Base-by-base conservation (phyloP, 768 basidiomycete genomes). In the Strobilomyces confusus region DNA sequence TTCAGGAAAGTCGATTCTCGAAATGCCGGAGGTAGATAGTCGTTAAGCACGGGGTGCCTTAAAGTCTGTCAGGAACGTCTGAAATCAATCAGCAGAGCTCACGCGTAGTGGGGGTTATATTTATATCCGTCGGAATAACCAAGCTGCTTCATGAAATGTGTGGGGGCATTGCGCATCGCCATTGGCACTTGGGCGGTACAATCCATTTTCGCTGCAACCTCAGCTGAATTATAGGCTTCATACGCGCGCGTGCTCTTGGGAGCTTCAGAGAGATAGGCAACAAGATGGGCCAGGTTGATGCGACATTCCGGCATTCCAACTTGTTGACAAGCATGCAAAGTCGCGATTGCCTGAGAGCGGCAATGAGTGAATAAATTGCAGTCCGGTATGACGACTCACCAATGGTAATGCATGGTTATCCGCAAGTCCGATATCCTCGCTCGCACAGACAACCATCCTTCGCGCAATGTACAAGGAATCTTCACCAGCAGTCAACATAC, bases 221-320 rank as follows among this genome's bases (percentile, higher is more conserved):
- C 86, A 1, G 87, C 87, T 30, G 77, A 73, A 22, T 80, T 80
- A 69, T 92, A 93, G 0, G 83, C 92, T 49, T 83, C 82, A 62
- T 93, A 94, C 4, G 86, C 70, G 20, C 91, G 80, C 0, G 88
- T 90, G 29, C 84, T 87, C 69, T 94, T 94, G 0, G 84, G 85
- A 2, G 89, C 85, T 67, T 90, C 87, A n/a, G 86, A 75, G 44
- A 94, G 80, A 67, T 91, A 89, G 25, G 83, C 77, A 15, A 92
- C 81, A 29, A 85, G 75, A 63, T 92, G 89, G 25, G 87, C 86
- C 30, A 91, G 75, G 57, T 88, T 86, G 58, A 86, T 87, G 48
- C 87, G 77, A 68, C 87, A 89, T 62, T 87, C 89, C 2, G 88
- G 88, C 87, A 90, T 87, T n/a, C 88, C 87, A 48, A 87, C 74